Evolutionary conservation across 805 yeast species (phyloP).

Genomic region (Schwanniomyces yamadae): DNA sequence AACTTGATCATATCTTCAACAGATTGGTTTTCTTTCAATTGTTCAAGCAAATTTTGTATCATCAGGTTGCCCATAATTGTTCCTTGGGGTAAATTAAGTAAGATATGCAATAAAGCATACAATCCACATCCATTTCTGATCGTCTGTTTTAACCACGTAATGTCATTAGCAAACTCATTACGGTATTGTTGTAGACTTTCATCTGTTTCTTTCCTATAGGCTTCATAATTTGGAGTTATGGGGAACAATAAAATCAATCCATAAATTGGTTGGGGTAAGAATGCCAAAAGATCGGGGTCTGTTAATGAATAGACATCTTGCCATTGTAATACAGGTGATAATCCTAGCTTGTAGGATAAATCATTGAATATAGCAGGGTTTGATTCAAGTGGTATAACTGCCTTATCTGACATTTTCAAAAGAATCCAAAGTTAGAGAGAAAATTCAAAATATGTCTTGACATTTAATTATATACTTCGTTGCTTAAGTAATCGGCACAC

Average conservation of each 20-base stretch:
- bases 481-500: too few species aligned
- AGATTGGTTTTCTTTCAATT: constrained; percentile 17
- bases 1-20: constrained; percentile 38
- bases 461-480: too few species aligned
- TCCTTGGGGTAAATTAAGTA: constrained; percentile 47
- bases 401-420: constrained; percentile 13
- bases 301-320: constrained; percentile 83
- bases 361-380: constrained; percentile 80
- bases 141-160: constrained; percentile 83
- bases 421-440: too few species aligned
- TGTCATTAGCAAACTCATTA: constrained; percentile 29
- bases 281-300: constrained; percentile 76
- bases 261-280: constrained; percentile 77
- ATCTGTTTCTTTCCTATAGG: constrained; percentile 45
- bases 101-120: constrained; percentile 73
- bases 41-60: constrained; percentile 18
- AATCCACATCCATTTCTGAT: constrained; percentile 91
- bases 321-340: constrained; percentile 58
- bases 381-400: constrained; percentile 84
- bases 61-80: constrained; percentile 41
- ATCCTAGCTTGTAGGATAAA: constrained; percentile 68
- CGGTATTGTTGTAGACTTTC: constrained; percentile 12
- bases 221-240: constrained; percentile 60
- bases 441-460: too few species aligned
- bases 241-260: constrained; percentile 85